phyloP scores from a whole-genome alignment of 805 yeast species.

The Millerozyma acaciae region DNA sequence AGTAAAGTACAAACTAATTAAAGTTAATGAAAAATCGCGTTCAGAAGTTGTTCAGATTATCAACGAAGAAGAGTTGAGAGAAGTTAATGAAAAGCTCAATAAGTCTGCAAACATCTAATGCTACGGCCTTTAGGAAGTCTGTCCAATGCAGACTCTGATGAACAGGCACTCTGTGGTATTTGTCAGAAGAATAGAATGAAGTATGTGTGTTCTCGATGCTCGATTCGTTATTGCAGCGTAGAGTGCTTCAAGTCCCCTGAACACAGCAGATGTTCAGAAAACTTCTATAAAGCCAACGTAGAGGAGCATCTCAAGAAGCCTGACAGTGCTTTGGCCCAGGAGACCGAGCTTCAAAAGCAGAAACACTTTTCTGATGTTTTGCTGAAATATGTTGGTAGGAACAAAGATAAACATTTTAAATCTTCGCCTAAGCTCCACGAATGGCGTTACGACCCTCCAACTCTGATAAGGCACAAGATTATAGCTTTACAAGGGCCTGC shows the following conservation, averaged over 20 bases:
- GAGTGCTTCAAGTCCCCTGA: slow-evolving; percentile 6
- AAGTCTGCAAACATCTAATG: no score
- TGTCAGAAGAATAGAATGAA: slow-evolving; percentile 1
- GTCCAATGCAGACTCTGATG: background rate
- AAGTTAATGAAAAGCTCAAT: no score
- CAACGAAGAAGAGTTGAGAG: no score
- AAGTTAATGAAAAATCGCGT: no score
- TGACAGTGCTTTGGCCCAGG: no score
- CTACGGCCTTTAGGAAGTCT: slow-evolving; percentile 1
- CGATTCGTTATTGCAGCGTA: slow-evolving; percentile 4
- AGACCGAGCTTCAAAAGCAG: no score
- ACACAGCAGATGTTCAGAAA: slow-evolving; percentile 5
- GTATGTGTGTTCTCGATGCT: slow-evolving; percentile 7
- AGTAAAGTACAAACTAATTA: no score
- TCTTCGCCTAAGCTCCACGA: background rate
- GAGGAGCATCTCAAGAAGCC: slow-evolving; percentile 1
- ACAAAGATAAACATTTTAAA: background rate
- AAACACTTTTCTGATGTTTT: no score
- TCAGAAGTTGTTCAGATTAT: no score
- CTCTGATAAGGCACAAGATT: background rate
- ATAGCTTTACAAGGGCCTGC: background rate
- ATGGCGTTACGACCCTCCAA: slow-evolving; percentile 6
- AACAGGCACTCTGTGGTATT: slow-evolving; percentile 2
- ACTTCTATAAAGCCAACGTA: slow-evolving; percentile 4
- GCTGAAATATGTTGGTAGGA: background rate